Percentiles rank a stretch among this genome's conserved stretches.
Conservation (phyloP, 2,329 filamentous ascomycete species). For the Blastomyces gilchristii region DNA sequence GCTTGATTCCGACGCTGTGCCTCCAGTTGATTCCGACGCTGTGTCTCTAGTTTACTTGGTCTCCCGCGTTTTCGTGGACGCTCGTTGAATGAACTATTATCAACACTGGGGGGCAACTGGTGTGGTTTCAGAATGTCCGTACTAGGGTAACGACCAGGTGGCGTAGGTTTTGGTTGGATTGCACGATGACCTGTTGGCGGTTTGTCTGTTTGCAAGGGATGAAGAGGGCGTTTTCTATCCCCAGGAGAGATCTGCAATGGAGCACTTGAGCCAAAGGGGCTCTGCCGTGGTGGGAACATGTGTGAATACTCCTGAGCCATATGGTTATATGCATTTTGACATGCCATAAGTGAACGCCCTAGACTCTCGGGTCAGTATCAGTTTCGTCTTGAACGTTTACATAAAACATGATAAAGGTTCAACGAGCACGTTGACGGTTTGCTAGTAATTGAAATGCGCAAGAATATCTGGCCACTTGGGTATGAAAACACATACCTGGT, state of each 20-base stretch:
- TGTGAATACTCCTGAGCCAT: constrained; percentile 26
- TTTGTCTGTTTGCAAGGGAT: constrained; percentile 24
- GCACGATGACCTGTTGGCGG: constrained; percentile 23
- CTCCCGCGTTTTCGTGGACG: constrained; percentile 35
- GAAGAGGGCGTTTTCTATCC: constrained; percentile 19
- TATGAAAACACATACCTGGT: constrained; percentile 26
- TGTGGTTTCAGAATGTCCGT: constrained; percentile 27
- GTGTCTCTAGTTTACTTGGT: constrained; percentile 33
- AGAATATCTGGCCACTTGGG: neutral
- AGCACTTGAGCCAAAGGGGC: constrained; percentile 13
- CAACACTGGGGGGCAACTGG: constrained; percentile 28
- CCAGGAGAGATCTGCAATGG: constrained; percentile 14
- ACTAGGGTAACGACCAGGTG: constrained; percentile 24
- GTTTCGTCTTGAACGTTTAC: neutral
- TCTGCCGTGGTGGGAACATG: constrained; percentile 17
- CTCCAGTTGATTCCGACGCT: constrained; percentile 30
- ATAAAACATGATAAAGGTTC: neutral
- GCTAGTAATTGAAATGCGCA: neutral
- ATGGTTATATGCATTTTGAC: constrained; percentile 26
- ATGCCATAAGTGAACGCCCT: constrained; percentile 34
- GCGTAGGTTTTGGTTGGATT: constrained; percentile 33
- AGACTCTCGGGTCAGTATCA: constrained; percentile 6
- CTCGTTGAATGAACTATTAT: constrained; percentile 21
- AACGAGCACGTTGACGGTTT: neutral
- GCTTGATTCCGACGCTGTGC: constrained; percentile 28